Evolutionary conservation across 1,284 basidiomycete genomes (phyloP).

Genomic region (Cutaneotrichosporon dermatis): DNA sequence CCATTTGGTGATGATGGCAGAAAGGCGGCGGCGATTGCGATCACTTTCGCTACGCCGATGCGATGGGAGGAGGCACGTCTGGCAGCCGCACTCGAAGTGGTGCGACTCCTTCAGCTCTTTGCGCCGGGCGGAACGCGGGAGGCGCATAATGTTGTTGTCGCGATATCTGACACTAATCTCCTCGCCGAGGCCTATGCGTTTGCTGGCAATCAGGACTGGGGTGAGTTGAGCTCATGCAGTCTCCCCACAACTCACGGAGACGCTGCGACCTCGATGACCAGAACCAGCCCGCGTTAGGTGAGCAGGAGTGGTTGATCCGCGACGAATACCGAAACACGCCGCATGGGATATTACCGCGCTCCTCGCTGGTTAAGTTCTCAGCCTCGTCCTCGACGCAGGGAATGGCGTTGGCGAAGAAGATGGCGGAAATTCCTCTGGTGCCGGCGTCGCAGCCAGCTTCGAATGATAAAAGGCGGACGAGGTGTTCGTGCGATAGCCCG

Average conservation of each 20-base stretch:
- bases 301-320: constrained; percentile 27
- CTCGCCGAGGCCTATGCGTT: neutral
- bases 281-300: constrained; percentile 26
- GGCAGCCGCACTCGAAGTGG: neutral
- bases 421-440: neutral
- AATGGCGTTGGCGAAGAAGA: constrained; percentile 5
- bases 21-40: neutral
- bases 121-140: neutral
- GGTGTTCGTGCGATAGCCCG: neutral
- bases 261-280: constrained; percentile 9
- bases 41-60: neutral
- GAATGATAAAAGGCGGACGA: neutral
- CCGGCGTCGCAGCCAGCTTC: neutral
- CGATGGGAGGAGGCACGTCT: neutral
- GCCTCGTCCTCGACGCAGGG: neutral
- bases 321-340: constrained; percentile 25
- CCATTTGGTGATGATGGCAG: neutral
- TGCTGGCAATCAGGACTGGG: neutral
- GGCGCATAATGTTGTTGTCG: neutral
- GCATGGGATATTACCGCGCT: neutral
- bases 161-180: neutral
- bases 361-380: neutral
- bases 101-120: neutral
- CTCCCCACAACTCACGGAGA: neutral
- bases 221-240: neutral